phyloP scores from a whole-genome alignment of 169 alveolate genomes.

The Condylostoma magnum region DNA sequence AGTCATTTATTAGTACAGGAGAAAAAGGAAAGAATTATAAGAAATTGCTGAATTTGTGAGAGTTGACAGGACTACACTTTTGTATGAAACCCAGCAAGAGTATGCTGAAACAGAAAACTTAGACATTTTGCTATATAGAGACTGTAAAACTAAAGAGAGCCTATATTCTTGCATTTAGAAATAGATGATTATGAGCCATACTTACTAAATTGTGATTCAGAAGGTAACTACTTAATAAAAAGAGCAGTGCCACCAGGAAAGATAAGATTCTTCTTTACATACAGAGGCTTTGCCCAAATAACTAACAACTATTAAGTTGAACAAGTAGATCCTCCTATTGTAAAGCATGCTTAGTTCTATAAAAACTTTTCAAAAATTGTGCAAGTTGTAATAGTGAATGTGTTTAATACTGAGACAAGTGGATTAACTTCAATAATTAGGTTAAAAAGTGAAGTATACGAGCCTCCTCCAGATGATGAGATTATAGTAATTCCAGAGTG shows the following conservation, averaged over 20 bases:
- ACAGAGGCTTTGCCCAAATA: slow-evolving; percentile 16
- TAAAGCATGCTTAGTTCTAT: not conserved
- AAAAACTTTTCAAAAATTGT: not conserved
- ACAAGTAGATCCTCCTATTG: not conserved
- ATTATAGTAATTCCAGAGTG: slow-evolving; percentile 21
- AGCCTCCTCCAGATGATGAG: slow-evolving; percentile 25
- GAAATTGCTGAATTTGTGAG: not conserved
- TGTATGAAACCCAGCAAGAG: not conserved
- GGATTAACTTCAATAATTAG: not conserved
- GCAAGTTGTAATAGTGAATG: slow-evolving; percentile 2
- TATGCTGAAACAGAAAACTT: slow-evolving; percentile 3
- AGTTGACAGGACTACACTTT: not conserved
- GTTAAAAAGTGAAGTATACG: not conserved
- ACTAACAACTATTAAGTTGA: not conserved
- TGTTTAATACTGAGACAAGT: not conserved
- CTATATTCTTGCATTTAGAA: slow-evolving; percentile 19
- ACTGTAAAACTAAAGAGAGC: not conserved
- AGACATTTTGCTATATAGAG: slow-evolving; percentile 7
- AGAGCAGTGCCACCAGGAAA: slow-evolving; percentile 16
- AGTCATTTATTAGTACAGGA: too few relatives aligned
- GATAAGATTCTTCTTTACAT: slow-evolving; percentile 3
- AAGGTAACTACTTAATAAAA: not conserved
- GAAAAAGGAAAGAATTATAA: too few relatives aligned
- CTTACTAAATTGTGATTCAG: not conserved
- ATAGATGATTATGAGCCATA: slow-evolving; percentile 19